Evolutionary conservation across 129 eudicot species (phyloP).

Genomic region (Pulicaria dysenterica): DNA sequence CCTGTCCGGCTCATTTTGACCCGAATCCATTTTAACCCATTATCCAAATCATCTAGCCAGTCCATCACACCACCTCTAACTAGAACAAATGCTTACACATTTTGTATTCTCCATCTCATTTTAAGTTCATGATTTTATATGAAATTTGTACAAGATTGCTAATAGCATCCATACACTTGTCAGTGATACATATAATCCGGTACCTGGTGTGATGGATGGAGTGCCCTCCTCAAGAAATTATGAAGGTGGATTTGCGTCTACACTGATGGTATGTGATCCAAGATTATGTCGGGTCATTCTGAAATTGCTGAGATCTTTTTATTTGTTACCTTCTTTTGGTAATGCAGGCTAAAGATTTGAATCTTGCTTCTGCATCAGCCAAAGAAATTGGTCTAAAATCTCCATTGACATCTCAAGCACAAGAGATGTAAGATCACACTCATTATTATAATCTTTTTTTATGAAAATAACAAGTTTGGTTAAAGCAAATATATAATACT

Average conservation of each 20-base stretch:
- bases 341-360: conserved; percentile 84
- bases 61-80: not conserved
- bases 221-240: conserved; percentile 89
- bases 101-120: not conserved
- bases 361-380: conserved; percentile 77
- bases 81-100: conserved; percentile 1
- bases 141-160: not conserved
- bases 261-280: conserved; percentile 63
- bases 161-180: conserved; percentile 19
- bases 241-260: conserved; percentile 84
- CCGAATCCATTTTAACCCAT: not conserved
- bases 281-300: not conserved
- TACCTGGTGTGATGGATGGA: conserved; percentile 96
- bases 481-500: too few species aligned
- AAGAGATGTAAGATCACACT: conserved; percentile 55
- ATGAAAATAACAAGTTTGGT: not conserved
- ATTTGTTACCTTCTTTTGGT: not conserved
- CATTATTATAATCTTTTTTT: not conserved
- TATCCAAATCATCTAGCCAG: not conserved
- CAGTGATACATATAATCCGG: conserved; percentile 94
- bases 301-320: not conserved
- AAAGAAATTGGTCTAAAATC: conserved; percentile 56
- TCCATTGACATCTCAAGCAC: conserved; percentile 70
- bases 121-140: not conserved
- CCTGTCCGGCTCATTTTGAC: too few species aligned